Conservation (phyloP, 345 rosid species). For the Arabis hirsuta region DNA sequence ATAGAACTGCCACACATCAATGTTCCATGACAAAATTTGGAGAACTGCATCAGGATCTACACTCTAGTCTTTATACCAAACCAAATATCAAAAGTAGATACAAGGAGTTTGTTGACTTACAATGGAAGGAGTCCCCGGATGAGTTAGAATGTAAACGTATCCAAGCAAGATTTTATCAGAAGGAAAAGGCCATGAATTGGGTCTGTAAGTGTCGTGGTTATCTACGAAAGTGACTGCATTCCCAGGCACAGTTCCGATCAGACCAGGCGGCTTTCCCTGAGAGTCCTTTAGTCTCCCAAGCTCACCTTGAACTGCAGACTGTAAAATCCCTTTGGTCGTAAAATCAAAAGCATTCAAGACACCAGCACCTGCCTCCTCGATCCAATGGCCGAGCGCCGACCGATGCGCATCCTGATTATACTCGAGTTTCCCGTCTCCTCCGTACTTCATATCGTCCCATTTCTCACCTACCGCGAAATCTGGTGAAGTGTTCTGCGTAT, state of each 20-base stretch:
- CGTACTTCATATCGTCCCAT: conserved; percentile 61
- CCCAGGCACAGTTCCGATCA: conserved; percentile 69
- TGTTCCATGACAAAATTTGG: background rate
- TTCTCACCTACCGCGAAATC: conserved; percentile 84
- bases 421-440: conserved; percentile 59
- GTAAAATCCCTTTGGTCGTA: conserved; percentile 84
- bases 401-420: conserved; percentile 67
- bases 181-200: conserved; percentile 67
- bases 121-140: conserved; percentile 75
- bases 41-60: background rate
- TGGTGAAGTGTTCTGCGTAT: conserved; percentile 56
- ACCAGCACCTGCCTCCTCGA: conserved; percentile 68
- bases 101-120: conserved; percentile 44
- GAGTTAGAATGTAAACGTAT: conserved; percentile 86
- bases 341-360: conserved; percentile 76
- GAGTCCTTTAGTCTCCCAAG: conserved; percentile 76
- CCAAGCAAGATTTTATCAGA: conserved; percentile 87
- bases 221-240: conserved; percentile 85
- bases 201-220: conserved; percentile 84
- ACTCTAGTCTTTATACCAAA: no score
- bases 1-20: conserved; percentile 59
- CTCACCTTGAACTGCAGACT: conserved; percentile 75
- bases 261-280: conserved; percentile 73
- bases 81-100: background rate
- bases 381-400: conserved; percentile 60